These are phyloP conservation scores for Plenodomus lindquistii DNA, from an alignment of 2,329 filamentous ascomycete genomes.

Conservation along the genomic window DNA sequence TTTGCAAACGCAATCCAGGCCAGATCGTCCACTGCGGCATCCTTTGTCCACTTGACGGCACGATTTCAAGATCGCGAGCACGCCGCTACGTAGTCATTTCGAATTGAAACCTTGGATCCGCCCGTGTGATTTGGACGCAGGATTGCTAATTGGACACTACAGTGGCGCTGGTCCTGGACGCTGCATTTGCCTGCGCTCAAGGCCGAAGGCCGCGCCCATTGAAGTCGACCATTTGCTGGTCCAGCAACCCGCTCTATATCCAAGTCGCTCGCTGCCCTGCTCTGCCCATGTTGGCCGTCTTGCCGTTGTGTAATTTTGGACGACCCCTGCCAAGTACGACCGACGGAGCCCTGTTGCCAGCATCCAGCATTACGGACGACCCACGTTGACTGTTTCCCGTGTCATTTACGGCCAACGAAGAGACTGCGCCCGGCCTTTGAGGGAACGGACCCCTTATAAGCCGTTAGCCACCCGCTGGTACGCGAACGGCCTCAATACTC, in stretches of 20 bases:
- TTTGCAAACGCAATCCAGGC: neutral
- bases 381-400: conserved; percentile 3
- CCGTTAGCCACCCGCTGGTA: conserved; percentile 22
- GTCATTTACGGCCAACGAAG: neutral
- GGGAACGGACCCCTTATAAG: conserved; percentile 10
- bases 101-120: neutral
- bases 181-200: neutral
- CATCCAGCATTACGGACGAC: conserved; percentile 3
- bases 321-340: conserved; percentile 24
- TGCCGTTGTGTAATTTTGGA: conserved; percentile 21
- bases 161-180: neutral
- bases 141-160: neutral
- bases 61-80: neutral
- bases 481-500: conserved; percentile 24
- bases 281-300: conserved; percentile 7
- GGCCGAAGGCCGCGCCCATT: neutral
- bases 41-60: neutral
- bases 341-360: conserved; percentile 11
- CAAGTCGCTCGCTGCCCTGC: neutral
- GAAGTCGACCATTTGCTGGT: neutral
- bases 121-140: neutral
- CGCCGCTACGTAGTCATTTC: neutral
- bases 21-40: neutral
- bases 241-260: conserved; percentile 6
- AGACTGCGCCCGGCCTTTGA: conserved; percentile 2